Conservation (phyloP, 345 rosid genomes). For the Alliaria petiolata region DNA sequence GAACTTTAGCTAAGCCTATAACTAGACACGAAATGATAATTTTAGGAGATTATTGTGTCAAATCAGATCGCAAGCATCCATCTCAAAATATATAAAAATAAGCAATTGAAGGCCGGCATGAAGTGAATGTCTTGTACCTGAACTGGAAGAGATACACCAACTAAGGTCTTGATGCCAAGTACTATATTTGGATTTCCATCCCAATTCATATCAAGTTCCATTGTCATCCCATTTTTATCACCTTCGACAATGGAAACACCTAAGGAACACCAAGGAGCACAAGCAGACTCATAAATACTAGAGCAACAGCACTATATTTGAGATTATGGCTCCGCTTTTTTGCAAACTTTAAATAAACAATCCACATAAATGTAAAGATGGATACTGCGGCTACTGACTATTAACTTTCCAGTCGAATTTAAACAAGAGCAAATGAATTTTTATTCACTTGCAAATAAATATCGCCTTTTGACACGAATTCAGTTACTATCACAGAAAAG, state of each 20-base stretch:
- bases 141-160: constrained; percentile 83
- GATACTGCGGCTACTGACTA: neutral
- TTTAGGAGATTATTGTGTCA: neutral
- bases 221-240: constrained; percentile 51
- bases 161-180: constrained; percentile 74
- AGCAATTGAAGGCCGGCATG: neutral
- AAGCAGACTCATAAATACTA: constrained; percentile 14
- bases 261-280: constrained; percentile 25
- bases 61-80: neutral
- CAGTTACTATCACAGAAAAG: neutral
- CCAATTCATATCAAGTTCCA: constrained; percentile 98
- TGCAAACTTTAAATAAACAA: neutral
- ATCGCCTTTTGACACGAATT: neutral
- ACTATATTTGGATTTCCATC: constrained; percentile 92
- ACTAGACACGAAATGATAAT: neutral
- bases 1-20: neutral
- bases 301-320: neutral
- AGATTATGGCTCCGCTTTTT: neutral
- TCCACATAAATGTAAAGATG: neutral
- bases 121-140: constrained; percentile 50
- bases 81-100: neutral
- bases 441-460: neutral
- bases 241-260: constrained; percentile 81
- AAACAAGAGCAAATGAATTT: no score
- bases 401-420: neutral